Conservation (phyloP, 2,329 filamentous ascomycete species). For the Xylaria sp. region DNA sequence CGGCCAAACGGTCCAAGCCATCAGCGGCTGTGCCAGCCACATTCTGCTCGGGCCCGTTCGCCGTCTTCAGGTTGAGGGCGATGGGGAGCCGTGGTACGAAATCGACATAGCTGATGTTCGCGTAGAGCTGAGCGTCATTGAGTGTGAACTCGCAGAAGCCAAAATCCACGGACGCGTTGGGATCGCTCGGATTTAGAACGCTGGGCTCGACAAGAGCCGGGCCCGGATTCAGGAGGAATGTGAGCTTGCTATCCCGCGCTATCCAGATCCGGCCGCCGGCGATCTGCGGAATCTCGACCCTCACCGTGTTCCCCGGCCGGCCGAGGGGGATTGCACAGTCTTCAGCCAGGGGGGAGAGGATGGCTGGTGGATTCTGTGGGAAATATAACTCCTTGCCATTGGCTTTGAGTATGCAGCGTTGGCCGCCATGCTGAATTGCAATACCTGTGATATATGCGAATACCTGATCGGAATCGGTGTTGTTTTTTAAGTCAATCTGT, state of each 20-base stretch:
- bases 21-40: constrained; percentile 68
- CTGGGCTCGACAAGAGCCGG: constrained; percentile 74
- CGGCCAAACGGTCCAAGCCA: constrained; percentile 67
- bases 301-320: constrained; percentile 62
- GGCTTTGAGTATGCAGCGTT: constrained; percentile 54
- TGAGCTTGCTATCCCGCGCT: constrained; percentile 63
- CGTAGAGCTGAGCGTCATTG: constrained; percentile 66
- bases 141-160: constrained; percentile 71
- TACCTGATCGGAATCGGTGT: constrained; percentile 63
- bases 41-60: constrained; percentile 57
- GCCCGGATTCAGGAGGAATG: constrained; percentile 72
- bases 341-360: constrained; percentile 61
- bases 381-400: constrained; percentile 67
- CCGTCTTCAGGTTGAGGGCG: constrained; percentile 60
- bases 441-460: constrained; percentile 75
- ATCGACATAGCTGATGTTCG: constrained; percentile 75
- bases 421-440: constrained; percentile 59
- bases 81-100: constrained; percentile 69
- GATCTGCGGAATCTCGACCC: constrained; percentile 69
- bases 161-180: constrained; percentile 64
- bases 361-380: constrained; percentile 62
- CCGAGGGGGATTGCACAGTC: constrained; percentile 71
- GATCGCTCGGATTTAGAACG: constrained; percentile 70
- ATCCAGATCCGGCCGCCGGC: constrained; percentile 74
- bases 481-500: constrained; percentile 66